Evolutionary conservation across 257 asterid genomes (phyloP), one percentile per base, ranked within the genome.

Genomic region (Capsicum pubescens): DNA sequence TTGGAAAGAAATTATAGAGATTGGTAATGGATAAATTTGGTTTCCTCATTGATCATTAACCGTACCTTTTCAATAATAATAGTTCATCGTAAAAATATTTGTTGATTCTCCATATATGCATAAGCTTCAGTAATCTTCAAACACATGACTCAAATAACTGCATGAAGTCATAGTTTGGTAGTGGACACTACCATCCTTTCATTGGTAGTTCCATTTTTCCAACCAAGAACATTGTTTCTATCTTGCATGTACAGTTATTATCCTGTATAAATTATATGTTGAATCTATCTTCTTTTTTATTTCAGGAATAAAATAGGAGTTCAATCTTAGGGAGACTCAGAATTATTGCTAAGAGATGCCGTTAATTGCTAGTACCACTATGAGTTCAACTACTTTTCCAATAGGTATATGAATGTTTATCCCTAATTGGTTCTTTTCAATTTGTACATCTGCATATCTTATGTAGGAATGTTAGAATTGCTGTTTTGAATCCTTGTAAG

Each of bases 331-430:
- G 78, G 78, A 77, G 81, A 77, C 61, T 9, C 81, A 77, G 64
- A 66, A 8, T 14, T 21, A 66, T 83, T 83, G 63, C 80, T 70
- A 74, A 83, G 77, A 66, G 82, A 89, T 92, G 94, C 80, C 92
- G 6, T 84, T 86, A 61, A 84, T 85, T 80, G 85, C 91, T 72
- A 85, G 84, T 58, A 32, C 91, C 74, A 72, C 86, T 66, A 81
- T 85, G n/a, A 57, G 84, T 78, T 67, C 97, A 2, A 16, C 87
- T 19, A 61, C 88, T 8, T 52, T 88, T 39, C 87, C 88, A 26
- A 21, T 84, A 55, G 90, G 95, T 92, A 70, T 64, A 89, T 72
- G 3, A 17, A 60, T 67, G n/a, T 55, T n/a, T 58, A 8, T 66
- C 68, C 78, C 83, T 39, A 59, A 36, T 82, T 78, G 50, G 50